Percentiles rank a stretch among this genome's conserved stretches.
Evolutionary conservation across 805 yeast species (phyloP).

Genomic region (Ogataea pignaliae): DNA sequence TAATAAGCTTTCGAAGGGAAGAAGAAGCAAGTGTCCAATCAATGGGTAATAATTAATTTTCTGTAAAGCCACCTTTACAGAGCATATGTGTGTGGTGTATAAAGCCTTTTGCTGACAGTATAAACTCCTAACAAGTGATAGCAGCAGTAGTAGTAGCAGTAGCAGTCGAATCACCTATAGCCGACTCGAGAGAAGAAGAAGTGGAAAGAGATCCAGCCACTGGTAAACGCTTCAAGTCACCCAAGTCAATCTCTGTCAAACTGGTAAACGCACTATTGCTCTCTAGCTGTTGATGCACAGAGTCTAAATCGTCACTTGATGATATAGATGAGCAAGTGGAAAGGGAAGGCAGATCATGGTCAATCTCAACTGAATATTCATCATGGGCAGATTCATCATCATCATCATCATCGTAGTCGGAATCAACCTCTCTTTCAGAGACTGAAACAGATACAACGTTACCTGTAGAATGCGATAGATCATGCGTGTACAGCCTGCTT

Average conservation of each 20-base stretch:
- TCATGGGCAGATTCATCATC: slow-evolving; percentile 1
- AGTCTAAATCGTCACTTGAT: slow-evolving; percentile 18
- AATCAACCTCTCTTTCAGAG: slow-evolving; percentile 3
- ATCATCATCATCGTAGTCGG: background rate
- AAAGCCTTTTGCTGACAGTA: too few relatives aligned
- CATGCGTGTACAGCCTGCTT: background rate
- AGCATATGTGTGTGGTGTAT: too few relatives aligned
- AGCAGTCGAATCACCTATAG: background rate
- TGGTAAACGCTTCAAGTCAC: background rate
- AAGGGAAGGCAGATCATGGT: slow-evolving; percentile 24
- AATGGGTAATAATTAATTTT: background rate
- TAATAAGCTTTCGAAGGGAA: background rate
- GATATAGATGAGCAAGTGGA: slow-evolving; percentile 27
- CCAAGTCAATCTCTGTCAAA: background rate
- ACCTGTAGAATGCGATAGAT: slow-evolving; percentile 1
- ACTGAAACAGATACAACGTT: slow-evolving; percentile 4
- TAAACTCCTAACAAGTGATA: too few relatives aligned
- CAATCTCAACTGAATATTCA: slow-evolving; percentile 4
- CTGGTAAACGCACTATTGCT: background rate
- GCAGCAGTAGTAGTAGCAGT: background rate
- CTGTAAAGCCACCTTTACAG: slow-evolving; percentile 3
- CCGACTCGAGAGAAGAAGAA: background rate
- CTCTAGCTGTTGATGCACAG: background rate
- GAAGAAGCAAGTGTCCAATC: background rate
- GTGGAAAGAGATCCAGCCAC: background rate